These are phyloP conservation scores for Xerocomellus dryophilus DNA, from an alignment of 768 basidiomycete genomes.

Conservation along the genomic window DNA sequence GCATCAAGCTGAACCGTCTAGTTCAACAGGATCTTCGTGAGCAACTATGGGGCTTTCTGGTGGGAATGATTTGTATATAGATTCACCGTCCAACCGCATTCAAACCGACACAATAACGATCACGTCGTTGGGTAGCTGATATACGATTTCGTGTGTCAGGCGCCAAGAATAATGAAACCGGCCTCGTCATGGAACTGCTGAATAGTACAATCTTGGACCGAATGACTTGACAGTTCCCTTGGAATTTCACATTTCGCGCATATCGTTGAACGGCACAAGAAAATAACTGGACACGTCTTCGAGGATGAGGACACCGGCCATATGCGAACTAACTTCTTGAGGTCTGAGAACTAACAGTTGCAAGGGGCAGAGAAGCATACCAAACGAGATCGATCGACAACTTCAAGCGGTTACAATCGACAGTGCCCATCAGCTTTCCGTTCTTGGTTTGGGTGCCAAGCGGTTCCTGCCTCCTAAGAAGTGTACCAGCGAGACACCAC, in stretches of 20 bases:
- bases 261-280: background rate
- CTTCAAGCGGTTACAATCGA: background rate
- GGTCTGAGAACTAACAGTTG: background rate
- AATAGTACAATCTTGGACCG: background rate
- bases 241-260: background rate
- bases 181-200: background rate
- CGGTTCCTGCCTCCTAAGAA: conserved; percentile 43
- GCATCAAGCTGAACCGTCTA: conserved; percentile 6
- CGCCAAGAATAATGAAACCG: background rate
- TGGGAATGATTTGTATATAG: background rate
- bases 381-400: background rate
- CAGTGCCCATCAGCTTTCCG: conserved; percentile 54
- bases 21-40: background rate
- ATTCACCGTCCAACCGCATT: background rate
- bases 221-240: background rate
- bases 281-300: background rate
- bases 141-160: background rate
- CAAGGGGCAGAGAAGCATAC: background rate
- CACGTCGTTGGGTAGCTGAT: background rate
- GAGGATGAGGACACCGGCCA: background rate
- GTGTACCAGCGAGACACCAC: conserved; percentile 42
- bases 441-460: conserved; percentile 45
- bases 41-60: background rate
- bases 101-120: background rate
- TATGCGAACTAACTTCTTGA: background rate